These are phyloP conservation scores for Agrocybe pediades DNA, from an alignment of 768 basidiomycete genomes.

Conservation along the genomic window DNA sequence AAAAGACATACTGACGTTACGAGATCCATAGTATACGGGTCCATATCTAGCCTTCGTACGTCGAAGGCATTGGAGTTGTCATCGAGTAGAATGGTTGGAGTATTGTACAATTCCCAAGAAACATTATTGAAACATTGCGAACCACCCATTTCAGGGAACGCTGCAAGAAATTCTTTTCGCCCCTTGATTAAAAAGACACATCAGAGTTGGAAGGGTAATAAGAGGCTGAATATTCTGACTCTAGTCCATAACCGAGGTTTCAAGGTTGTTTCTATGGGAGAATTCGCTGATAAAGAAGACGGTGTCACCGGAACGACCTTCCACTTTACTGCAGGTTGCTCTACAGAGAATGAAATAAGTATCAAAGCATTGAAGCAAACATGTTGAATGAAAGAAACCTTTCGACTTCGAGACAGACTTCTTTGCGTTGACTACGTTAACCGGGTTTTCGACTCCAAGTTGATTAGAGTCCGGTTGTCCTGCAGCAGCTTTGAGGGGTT, in stretches of 20 bases:
- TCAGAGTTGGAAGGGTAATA: not conserved
- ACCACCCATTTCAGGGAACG: constrained; percentile 30
- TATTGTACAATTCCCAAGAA: constrained; percentile 26
- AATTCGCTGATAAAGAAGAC: not conserved
- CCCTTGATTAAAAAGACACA: constrained; percentile 15
- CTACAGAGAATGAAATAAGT: not conserved
- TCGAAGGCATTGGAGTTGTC: constrained; percentile 18
- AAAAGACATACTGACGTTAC: constrained; percentile 17
- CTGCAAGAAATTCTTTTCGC: constrained; percentile 29
- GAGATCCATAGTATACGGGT: constrained; percentile 20
- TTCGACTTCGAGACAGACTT: not conserved
- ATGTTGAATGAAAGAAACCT: not conserved
- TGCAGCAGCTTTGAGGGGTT: not conserved
- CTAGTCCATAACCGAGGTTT: constrained; percentile 31
- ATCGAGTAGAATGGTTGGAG: constrained; percentile 28
- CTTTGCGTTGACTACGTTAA: not conserved
- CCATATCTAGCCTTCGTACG: constrained; percentile 9
- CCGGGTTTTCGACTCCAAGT: not conserved
- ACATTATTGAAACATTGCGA: constrained; percentile 28
- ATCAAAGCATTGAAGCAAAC: not conserved
- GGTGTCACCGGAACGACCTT: not conserved
- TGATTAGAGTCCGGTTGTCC: not conserved
- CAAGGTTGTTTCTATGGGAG: not conserved
- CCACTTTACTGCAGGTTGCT: constrained; percentile 8
- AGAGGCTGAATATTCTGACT: constrained; percentile 17